Evolutionary conservation across 1,284 basidiomycete species (phyloP).

Genomic region (Sporisorium sorghi): DNA sequence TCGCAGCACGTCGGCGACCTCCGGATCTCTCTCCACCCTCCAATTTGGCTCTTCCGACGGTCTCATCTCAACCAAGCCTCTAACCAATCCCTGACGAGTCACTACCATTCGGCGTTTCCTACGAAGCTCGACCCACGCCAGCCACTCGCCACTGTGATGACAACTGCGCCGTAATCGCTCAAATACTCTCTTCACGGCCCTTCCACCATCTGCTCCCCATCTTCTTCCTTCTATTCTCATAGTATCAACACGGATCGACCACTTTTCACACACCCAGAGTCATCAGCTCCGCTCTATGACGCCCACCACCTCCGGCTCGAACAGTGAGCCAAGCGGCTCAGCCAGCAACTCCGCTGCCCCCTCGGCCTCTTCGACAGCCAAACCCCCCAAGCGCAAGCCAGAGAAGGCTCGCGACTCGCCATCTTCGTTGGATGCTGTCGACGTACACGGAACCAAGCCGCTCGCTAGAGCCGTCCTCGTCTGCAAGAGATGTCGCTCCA

Average conservation of each 20-base stretch:
- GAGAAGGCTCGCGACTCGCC: constrained; percentile 21
- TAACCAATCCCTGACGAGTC: neutral
- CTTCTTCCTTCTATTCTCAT: neutral
- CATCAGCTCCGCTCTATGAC: constrained; percentile 4
- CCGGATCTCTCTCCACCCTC: constrained; percentile 8
- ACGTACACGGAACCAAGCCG: constrained; percentile 33
- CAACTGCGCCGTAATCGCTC: constrained; percentile 4
- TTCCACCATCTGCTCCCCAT: neutral
- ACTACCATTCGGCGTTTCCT: neutral
- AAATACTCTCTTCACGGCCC: constrained; percentile 7
- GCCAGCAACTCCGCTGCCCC: constrained; percentile 9
- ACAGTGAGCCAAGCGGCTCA: constrained; percentile 25
- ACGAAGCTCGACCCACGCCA: neutral
- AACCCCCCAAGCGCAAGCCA: constrained; percentile 31
- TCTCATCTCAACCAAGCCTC: too few relatives aligned
- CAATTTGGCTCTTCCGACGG: neutral
- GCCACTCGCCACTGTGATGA: constrained; percentile 1
- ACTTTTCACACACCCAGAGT: too few relatives aligned
- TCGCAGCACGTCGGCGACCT: constrained; percentile 8
- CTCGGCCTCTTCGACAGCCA: constrained; percentile 9
- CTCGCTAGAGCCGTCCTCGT: constrained; percentile 47
- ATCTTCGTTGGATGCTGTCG: constrained; percentile 7
- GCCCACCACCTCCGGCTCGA: constrained; percentile 7
- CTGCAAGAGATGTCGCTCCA: constrained; percentile 50
- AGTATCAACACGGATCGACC: neutral